Evolutionary conservation across 768 basidiomycete genomes (phyloP), one percentile per base, ranked within the genome.

Genomic region (Agaricus subrufescens): DNA sequence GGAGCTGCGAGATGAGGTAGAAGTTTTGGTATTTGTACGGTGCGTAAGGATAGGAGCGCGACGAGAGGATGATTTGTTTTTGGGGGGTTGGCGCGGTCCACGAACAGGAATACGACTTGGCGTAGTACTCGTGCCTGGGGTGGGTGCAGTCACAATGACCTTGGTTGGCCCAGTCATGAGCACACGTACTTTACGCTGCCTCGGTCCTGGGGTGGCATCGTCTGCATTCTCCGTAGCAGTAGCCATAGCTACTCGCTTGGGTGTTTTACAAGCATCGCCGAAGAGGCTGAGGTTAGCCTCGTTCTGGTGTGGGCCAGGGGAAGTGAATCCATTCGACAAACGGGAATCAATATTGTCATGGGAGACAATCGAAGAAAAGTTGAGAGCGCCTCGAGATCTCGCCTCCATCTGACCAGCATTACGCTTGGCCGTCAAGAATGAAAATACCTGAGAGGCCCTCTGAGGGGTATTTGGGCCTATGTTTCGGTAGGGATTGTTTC

Each of bases 361-460:
- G 12, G 50, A 56, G 4, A 31, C 67, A 27, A 69, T 64, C 1
- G 78, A 77, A 10, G 73, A 73, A 15, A 75, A 70, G 60, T 73
- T 75, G 61, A 74, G 75, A 27, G 69, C 62, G 62, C 73, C 76
- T 0, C 72, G 71, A 5, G 69, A 65, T 29, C 76, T 69, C 2
- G 77, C 64, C 45, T 78, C 75, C 42, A 74, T 56, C 7, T 65
- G 38, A 70, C 71, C 51, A 67, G 69, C 56, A 48, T 71, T 72
- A 61, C 73, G 74, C 67, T 71, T 79, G 59, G 81, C 34, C 34
- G 34, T 81, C 48, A 91, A 69, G 69, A 91, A 91, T 4, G 76
- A 81, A 57, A 91, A 91, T 19, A 91, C 77, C 60, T 90, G 84
- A 2, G 89, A 86, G 23, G 89, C 89, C 31, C 86, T 78, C 60